Percentiles rank a stretch among this genome's conserved stretches.
Conservation (phyloP, 768 basidiomycete genomes). For the Tylopilus plumbeoviolaceoides region DNA sequence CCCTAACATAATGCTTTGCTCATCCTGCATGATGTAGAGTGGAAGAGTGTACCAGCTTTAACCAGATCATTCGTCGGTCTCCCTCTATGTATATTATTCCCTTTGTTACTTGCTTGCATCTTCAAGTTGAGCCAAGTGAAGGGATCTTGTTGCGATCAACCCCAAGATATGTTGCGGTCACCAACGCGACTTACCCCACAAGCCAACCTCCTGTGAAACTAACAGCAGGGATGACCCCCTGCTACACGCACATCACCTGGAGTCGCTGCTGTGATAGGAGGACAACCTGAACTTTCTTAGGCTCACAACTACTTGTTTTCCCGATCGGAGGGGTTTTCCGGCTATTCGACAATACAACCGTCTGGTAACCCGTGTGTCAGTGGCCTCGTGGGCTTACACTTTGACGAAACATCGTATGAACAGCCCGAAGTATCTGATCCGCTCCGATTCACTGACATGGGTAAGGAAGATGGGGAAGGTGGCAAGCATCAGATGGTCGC, state of each 20-base stretch:
- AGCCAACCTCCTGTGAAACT: no score
- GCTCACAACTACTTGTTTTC: not conserved
- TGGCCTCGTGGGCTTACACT: no score
- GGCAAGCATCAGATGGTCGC: slow-evolving; percentile 34
- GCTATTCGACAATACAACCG: slow-evolving; percentile 32
- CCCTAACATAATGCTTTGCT: not conserved
- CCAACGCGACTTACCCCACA: no score
- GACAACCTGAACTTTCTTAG: no score
- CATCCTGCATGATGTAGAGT: slow-evolving; percentile 30
- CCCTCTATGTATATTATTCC: slow-evolving; percentile 38
- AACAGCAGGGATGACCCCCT: no score
- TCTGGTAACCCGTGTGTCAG: slow-evolving; percentile 16
- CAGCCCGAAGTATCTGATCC: no score
- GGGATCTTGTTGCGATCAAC: not conserved
- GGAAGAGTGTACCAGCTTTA: slow-evolving; percentile 12
- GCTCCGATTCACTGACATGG: no score
- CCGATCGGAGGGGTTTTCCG: slow-evolving; percentile 37
- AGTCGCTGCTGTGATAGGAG: no score
- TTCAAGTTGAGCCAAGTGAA: no score
- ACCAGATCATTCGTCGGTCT: slow-evolving; percentile 44
- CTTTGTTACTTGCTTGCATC: not conserved
- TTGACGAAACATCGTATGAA: no score
- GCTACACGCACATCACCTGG: no score
- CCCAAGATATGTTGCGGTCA: no score
- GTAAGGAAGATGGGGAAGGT: slow-evolving; percentile 30